Conservation (phyloP, 2,329 filamentous ascomycete genomes). For the Magnaporthiopsis rhizophila region DNA sequence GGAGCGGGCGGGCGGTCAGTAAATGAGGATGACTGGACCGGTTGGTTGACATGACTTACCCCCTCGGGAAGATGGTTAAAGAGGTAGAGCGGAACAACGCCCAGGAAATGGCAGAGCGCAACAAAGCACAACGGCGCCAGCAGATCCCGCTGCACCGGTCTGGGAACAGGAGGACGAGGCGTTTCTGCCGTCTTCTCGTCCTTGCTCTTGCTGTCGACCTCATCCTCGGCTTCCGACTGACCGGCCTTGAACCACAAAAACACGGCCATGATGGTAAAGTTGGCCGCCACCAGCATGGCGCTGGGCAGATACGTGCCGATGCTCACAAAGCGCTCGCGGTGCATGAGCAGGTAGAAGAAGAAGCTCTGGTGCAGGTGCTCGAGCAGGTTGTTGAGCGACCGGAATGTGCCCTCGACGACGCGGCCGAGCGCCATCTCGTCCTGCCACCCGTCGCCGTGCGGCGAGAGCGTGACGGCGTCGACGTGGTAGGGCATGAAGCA, state of each 20-base stretch:
- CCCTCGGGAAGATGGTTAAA: constrained; percentile 66
- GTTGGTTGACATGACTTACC: constrained; percentile 38
- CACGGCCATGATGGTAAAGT: constrained; percentile 93
- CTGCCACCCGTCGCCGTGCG: constrained; percentile 87
- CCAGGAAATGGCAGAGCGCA: constrained; percentile 63
- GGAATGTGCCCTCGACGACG: constrained; percentile 81
- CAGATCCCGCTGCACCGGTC: constrained; percentile 52
- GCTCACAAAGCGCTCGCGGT: constrained; percentile 87
- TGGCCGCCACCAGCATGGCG: constrained; percentile 92
- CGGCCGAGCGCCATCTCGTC: constrained; percentile 95
- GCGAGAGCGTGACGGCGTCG: constrained; percentile 88
- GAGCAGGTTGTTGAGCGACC: constrained; percentile 90
- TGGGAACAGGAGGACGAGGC: constrained; percentile 16
- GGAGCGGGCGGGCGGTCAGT: background rate
- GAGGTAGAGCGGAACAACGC: constrained; percentile 73
- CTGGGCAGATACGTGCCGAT: constrained; percentile 96
- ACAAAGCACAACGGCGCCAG: constrained; percentile 70
- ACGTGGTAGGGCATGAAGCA: constrained; percentile 97
- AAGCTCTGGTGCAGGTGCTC: constrained; percentile 98
- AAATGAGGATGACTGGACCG: background rate
- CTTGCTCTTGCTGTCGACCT: constrained; percentile 11
- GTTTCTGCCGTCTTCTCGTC: constrained; percentile 21
- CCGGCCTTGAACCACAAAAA: constrained; percentile 90
- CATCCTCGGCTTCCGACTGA: constrained; percentile 23
- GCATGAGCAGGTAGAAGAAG: constrained; percentile 96